Percentiles rank a stretch among this genome's conserved stretches.
Conservation (phyloP, 2,329 filamentous ascomycete genomes). For the Fusarium palustre region DNA sequence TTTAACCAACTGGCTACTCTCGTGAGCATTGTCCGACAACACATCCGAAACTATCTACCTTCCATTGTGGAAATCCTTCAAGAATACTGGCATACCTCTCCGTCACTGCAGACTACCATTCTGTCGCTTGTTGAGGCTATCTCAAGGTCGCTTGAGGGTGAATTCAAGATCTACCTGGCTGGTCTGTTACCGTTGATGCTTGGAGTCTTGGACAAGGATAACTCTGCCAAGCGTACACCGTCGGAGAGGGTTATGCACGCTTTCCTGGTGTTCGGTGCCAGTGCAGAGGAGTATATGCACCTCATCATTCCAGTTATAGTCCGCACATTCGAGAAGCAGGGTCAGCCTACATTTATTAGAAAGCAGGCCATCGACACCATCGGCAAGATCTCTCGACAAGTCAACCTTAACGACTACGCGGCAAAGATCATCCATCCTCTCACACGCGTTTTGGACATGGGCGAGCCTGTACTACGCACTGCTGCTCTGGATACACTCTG, state of each 20-base stretch:
- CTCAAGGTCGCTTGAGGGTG: constrained; percentile 90
- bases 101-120: constrained; percentile 89
- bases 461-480: constrained; percentile 78
- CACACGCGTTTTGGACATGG: constrained; percentile 80
- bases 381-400: constrained; percentile 91
- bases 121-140: constrained; percentile 93
- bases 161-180: constrained; percentile 97
- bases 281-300: constrained; percentile 99
- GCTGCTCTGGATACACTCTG: constrained; percentile 94
- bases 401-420: constrained; percentile 97
- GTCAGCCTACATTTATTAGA: constrained; percentile 81
- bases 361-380: constrained; percentile 95
- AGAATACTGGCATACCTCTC: constrained; percentile 88
- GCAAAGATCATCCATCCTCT: constrained; percentile 96
- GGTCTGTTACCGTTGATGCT: constrained; percentile 93
- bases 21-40: constrained; percentile 94
- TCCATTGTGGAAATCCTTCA: constrained; percentile 88
- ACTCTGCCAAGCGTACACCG: constrained; percentile 77
- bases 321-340: constrained; percentile 89
- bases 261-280: constrained; percentile 94
- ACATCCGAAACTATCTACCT: constrained; percentile 90
- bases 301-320: constrained; percentile 97
- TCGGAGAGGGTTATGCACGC: constrained; percentile 94
- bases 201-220: constrained; percentile 89
- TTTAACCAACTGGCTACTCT: constrained; percentile 96